These are phyloP conservation scores for Akebia trifoliata DNA, from an alignment of 164 flowering plant genomes.

Conservation along the genomic window DNA sequence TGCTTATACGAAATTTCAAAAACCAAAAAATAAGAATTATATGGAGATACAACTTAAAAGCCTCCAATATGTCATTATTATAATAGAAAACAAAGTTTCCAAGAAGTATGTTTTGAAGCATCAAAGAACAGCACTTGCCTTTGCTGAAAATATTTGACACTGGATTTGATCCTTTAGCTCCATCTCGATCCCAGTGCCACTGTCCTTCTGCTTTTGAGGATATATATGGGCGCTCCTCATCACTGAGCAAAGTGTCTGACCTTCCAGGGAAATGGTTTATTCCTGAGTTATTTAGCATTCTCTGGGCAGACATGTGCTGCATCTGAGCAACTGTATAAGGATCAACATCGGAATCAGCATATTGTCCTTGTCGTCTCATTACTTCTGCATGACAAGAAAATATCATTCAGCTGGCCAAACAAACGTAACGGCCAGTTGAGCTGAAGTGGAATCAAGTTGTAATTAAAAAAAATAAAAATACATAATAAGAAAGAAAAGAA, in stretches of 20 bases:
- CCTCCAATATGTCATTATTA: background rate
- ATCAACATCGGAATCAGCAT: constrained; percentile 25
- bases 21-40: background rate
- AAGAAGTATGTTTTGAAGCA: background rate
- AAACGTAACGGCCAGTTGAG: constrained; percentile 4
- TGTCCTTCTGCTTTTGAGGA: constrained; percentile 32
- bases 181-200: constrained; percentile 41
- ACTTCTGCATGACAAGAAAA: constrained; percentile 11
- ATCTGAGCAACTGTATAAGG: constrained; percentile 25
- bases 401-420: constrained; percentile 10
- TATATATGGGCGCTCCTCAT: constrained; percentile 27
- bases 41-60: background rate
- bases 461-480: background rate
- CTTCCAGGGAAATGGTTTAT: constrained; percentile 27
- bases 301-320: constrained; percentile 35
- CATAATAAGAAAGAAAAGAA: background rate
- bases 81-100: background rate
- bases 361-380: constrained; percentile 33
- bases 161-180: constrained; percentile 17
- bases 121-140: constrained; percentile 19
- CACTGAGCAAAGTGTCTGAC: constrained; percentile 25
- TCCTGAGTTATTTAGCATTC: constrained; percentile 28
- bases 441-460: background rate
- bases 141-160: constrained; percentile 25
- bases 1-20: too few relatives aligned